Conservation (phyloP, 2,329 filamentous ascomycete species). For the Colletotrichum sp. region DNA sequence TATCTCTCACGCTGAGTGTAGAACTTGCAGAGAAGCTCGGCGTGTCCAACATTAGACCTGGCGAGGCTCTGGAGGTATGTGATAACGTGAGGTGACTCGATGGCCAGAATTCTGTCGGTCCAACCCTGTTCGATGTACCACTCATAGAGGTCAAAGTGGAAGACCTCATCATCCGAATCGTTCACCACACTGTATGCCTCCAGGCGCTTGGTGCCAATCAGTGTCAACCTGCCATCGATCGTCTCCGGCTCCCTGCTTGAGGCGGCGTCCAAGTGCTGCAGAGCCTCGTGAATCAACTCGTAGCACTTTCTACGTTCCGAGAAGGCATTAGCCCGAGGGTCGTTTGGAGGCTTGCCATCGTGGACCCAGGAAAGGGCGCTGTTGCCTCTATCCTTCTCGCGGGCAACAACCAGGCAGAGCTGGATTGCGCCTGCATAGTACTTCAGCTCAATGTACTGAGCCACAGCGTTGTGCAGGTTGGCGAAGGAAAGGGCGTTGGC, state of each 20-base stretch:
- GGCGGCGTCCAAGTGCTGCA: conserved; percentile 77
- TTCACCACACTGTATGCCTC: conserved; percentile 94
- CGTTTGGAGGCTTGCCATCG: conserved; percentile 76
- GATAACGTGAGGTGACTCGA: conserved; percentile 84
- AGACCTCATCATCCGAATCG: conserved; percentile 87
- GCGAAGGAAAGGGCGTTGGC: conserved; percentile 81
- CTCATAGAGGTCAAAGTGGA: conserved; percentile 95
- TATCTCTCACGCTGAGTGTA: conserved; percentile 85
- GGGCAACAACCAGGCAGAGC: conserved; percentile 82
- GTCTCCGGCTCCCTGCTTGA: conserved; percentile 72
- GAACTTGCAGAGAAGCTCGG: conserved; percentile 92
- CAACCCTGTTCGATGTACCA: conserved; percentile 92
- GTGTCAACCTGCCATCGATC: conserved; percentile 78
- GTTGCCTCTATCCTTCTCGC: conserved; percentile 86
- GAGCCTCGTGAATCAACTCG: conserved; percentile 82
- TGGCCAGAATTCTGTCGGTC: conserved; percentile 83
- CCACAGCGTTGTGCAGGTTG: conserved; percentile 78
- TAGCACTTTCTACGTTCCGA: conserved; percentile 81
- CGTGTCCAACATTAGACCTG: conserved; percentile 73
- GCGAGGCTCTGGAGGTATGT: conserved; percentile 84
- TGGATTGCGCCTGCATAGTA: conserved; percentile 96
- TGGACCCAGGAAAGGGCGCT: conserved; percentile 85
- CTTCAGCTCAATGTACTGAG: conserved; percentile 79
- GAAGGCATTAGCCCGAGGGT: conserved; percentile 72
- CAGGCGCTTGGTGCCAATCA: conserved; percentile 77